Conservation (phyloP, 2,329 filamentous ascomycete species). For the Clonostachys sp. region DNA sequence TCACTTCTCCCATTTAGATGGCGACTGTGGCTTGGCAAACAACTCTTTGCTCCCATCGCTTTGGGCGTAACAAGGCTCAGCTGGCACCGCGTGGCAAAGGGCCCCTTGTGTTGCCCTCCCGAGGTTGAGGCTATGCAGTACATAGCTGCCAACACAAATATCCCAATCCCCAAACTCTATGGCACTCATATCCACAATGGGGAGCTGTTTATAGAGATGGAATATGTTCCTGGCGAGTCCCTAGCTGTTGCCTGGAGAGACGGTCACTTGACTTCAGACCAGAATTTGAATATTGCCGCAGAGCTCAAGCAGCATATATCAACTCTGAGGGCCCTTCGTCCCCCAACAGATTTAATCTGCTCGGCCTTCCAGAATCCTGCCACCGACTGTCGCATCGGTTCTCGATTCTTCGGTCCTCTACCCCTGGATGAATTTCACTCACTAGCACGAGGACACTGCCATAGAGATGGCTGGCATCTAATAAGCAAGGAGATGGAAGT, state of each 20-base stretch:
- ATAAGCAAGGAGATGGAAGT: too few relatives aligned
- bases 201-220: constrained; percentile 18
- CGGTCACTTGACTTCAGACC: constrained; percentile 8
- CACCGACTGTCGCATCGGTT: constrained; percentile 16
- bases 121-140: constrained; percentile 23
- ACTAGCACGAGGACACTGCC: constrained; percentile 7
- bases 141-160: constrained; percentile 14
- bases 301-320: constrained; percentile 14
- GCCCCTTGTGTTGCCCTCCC: constrained; percentile 14
- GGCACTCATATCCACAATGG: constrained; percentile 10
- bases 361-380: constrained; percentile 16
- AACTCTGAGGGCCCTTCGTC: constrained; percentile 13
- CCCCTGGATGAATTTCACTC: constrained; percentile 16
- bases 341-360: constrained; percentile 10
- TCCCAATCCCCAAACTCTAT: constrained; percentile 18
- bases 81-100: constrained; percentile 19
- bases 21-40: constrained; percentile 17
- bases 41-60: constrained; percentile 12
- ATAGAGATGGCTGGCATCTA: too few relatives aligned
- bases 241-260: constrained; percentile 10
- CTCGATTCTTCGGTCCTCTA: constrained; percentile 15
- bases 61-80: constrained; percentile 12
- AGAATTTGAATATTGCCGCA: constrained; percentile 10
- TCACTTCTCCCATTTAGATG: constrained; percentile 11
- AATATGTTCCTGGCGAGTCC: constrained; percentile 9